Percentiles rank a stretch among this genome's conserved stretches.
phyloP scores from a whole-genome alignment of 495 filamentous ascomycete species.

The Aspergillus bridgeri region DNA sequence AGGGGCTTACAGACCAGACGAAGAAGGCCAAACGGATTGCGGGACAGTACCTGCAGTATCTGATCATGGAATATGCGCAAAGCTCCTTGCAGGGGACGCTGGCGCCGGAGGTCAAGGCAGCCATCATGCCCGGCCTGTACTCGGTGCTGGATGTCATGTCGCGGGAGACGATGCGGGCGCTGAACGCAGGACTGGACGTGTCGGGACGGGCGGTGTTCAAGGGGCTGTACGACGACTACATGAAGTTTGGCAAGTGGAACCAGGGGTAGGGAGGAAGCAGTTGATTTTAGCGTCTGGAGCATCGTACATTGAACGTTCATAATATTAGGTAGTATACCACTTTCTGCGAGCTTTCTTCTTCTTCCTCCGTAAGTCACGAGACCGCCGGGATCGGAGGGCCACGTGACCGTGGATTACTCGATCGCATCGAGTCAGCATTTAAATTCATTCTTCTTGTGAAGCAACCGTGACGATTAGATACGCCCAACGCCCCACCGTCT shows the following conservation, averaged over 20 bases:
- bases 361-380: too few relatives aligned
- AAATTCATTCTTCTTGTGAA: too few relatives aligned
- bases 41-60: slow-evolving; percentile 67
- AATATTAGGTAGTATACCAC: not conserved
- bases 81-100: slow-evolving; percentile 57
- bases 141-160: slow-evolving; percentile 67
- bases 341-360: not conserved
- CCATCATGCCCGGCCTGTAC: slow-evolving; percentile 68
- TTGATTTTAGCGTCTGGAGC: not conserved
- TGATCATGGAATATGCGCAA: slow-evolving; percentile 69
- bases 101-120: slow-evolving; percentile 60
- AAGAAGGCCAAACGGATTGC: slow-evolving; percentile 73
- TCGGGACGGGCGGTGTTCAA: slow-evolving; percentile 68
- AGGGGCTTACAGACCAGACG: slow-evolving; percentile 66
- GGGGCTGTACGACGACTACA: slow-evolving; percentile 65
- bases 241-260: slow-evolving; percentile 67
- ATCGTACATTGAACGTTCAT: too few relatives aligned
- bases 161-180: slow-evolving; percentile 56
- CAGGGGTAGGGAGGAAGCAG: slow-evolving; percentile 34
- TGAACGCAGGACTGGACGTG: slow-evolving; percentile 68
- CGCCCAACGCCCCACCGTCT: not conserved
- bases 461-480: slow-evolving; percentile 25
- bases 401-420: slow-evolving; percentile 38
- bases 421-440: slow-evolving; percentile 40
- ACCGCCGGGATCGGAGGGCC: slow-evolving; percentile 1